Evolutionary conservation across 345 rosid genomes (phyloP).

Genomic region (Gynandropsis gynandra): DNA sequence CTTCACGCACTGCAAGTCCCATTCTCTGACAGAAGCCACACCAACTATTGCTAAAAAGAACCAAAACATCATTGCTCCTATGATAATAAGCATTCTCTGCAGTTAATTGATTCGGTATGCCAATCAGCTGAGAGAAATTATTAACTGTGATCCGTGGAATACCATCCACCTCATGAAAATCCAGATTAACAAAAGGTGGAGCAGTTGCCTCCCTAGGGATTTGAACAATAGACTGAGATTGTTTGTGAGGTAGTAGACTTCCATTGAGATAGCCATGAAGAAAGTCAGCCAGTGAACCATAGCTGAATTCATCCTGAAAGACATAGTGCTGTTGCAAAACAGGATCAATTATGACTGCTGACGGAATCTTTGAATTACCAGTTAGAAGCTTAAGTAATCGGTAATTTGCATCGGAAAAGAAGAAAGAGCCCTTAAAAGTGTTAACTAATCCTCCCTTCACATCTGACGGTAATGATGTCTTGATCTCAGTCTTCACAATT

Average conservation of each 20-base stretch:
- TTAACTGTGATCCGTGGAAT: constrained; percentile 59
- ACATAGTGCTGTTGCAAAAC: constrained; percentile 58
- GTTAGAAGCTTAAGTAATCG: constrained; percentile 53
- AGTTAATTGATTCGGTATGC: constrained; percentile 45
- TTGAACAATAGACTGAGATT: constrained; percentile 40
- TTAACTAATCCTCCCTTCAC: constrained; percentile 33
- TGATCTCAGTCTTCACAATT: constrained; percentile 26
- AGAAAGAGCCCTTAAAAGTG: constrained; percentile 57
- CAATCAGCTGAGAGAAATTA: constrained; percentile 49
- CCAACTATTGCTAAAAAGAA: constrained; percentile 78
- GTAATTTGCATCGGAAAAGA: constrained; percentile 71
- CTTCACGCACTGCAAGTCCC: constrained; percentile 85
- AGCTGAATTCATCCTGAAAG: constrained; percentile 39
- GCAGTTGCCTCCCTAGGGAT: constrained; percentile 37
- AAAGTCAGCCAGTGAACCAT: constrained; percentile 40
- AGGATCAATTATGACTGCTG: constrained; percentile 69
- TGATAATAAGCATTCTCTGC: constrained; percentile 30
- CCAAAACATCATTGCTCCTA: constrained; percentile 69
- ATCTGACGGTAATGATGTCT: constrained; percentile 23
- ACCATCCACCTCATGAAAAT: constrained; percentile 71
- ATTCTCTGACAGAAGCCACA: constrained; percentile 96
- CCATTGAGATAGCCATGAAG: constrained; percentile 53
- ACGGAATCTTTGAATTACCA: constrained; percentile 65
- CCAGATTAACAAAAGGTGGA: constrained; percentile 77
- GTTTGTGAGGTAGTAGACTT: constrained; percentile 57